Base-by-base conservation (phyloP, 345 rosid genomes). In the Combretum micranthum region DNA sequence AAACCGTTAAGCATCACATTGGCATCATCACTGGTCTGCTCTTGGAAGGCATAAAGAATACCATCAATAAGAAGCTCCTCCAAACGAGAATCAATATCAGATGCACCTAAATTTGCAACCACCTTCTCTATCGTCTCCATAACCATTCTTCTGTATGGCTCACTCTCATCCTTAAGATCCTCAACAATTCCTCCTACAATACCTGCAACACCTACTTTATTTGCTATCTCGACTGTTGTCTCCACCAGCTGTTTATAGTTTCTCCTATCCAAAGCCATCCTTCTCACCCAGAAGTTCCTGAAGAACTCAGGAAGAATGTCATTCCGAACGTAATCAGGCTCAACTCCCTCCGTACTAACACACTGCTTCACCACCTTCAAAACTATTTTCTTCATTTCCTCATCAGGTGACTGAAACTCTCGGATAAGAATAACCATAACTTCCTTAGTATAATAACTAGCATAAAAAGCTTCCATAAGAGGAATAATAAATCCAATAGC, bases 121-220 rank as follows among this genome's bases (percentile, higher is more conserved):
- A 94, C 99, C 79, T 94, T 94, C 78, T 90, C 99, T 49, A 90
- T 94, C 23, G 99, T 90, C 74, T 94, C 99, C 99, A 94, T 90
- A 43, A 87, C 97, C 99, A 94, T 94, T 46, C 97, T 85, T 49
- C 97, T 70, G 46, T 85, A 90, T 0, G 81, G 90, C 63, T 94
- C 99, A 67, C 96, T 90, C 80, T 90, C 99, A 48, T 90, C 97
- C 77, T 90, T 94, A 47, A 94, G 92, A 77, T 77, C 96, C 82
- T 87, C 97, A 44, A 84, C 97, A 69, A 90, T 75, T n/a, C 90
- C 81, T 50, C 87, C 88, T 13, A 85, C 96, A 21, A 94, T 94
- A 80, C 85, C 99, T 47, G 86, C 83, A 43, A 94, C 97, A 18
- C 99, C 96, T 57, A 85, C 96, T 70, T 87, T 90, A 70, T 87